Conservation (phyloP, 495 filamentous ascomycete genomes). For the Pyrenopolyporus hunteri region DNA sequence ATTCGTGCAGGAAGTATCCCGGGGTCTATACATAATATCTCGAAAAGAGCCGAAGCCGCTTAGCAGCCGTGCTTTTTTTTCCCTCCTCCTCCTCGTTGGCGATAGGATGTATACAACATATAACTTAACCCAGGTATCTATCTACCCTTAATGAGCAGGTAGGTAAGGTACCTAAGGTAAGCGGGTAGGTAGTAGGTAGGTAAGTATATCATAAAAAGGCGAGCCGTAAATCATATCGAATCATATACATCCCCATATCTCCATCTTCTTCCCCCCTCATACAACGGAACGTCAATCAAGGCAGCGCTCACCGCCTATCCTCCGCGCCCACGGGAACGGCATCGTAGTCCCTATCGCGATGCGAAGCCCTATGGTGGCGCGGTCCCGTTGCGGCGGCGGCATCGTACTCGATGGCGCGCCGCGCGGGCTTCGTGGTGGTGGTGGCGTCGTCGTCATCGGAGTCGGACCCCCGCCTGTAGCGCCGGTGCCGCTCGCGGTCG, state of each 20-base stretch:
- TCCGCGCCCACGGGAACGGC: constrained; percentile 16
- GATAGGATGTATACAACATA: too few relatives aligned
- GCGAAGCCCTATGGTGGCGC: too few relatives aligned
- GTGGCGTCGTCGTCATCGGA: constrained; percentile 34
- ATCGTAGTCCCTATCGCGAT: constrained; percentile 37
- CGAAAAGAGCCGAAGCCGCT: neutral
- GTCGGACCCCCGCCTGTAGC: constrained; percentile 29
- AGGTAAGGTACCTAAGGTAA: neutral
- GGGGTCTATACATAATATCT: constrained; percentile 1
- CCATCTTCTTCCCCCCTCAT: too few relatives aligned
- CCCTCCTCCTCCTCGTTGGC: neutral
- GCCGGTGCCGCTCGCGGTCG: constrained; percentile 25
- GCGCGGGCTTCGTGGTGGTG: constrained; percentile 5
- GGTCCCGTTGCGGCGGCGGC: neutral
- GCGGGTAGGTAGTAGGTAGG: too few relatives aligned
- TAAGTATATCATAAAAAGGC: too few relatives aligned
- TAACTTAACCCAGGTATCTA: too few relatives aligned
- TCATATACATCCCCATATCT: constrained; percentile 3
- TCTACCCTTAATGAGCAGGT: too few relatives aligned
- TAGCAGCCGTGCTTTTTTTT: too few relatives aligned
- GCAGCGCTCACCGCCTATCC: constrained; percentile 25
- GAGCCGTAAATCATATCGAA: too few relatives aligned
- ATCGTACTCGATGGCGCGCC: constrained; percentile 37
- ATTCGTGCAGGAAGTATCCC: neutral
- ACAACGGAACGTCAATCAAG: too few relatives aligned